phyloP scores from a whole-genome alignment of 148 eudicot species.

The Rhododendron vialii region DNA sequence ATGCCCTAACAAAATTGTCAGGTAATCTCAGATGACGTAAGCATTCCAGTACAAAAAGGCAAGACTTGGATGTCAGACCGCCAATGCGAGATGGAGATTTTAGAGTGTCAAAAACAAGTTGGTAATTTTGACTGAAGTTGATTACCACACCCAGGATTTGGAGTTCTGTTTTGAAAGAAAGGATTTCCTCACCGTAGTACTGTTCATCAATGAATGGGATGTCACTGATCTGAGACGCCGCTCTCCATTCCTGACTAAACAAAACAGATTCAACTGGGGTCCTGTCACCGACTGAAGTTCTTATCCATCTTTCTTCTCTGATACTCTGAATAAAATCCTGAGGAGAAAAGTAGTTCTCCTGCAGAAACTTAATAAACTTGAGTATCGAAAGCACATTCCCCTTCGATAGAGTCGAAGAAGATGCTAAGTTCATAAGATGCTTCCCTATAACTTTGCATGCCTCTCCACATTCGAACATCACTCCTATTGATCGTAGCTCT shows the following conservation, averaged over 20 bases:
- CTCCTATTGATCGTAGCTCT: slow-evolving; percentile 53
- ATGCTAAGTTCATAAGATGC: slow-evolving; percentile 45
- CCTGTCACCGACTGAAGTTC: slow-evolving; percentile 44
- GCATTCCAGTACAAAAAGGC: slow-evolving; percentile 41
- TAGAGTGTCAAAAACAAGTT: slow-evolving; percentile 32
- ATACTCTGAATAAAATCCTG: slow-evolving; percentile 31
- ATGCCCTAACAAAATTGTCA: slow-evolving; percentile 18
- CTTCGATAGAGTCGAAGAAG: slow-evolving; percentile 26
- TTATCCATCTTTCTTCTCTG: slow-evolving; percentile 41
- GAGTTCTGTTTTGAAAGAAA: slow-evolving; percentile 37
- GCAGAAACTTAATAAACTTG: slow-evolving; percentile 39
- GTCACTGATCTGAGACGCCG: slow-evolving; percentile 39
- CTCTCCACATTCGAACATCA: slow-evolving; percentile 40
- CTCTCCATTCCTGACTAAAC: slow-evolving; percentile 35
- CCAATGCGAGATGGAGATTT: slow-evolving; percentile 28
- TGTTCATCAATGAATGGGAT: slow-evolving; percentile 45
- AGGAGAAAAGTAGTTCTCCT: slow-evolving; percentile 33
- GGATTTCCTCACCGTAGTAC: slow-evolving; percentile 39
- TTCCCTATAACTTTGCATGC: slow-evolving; percentile 49
- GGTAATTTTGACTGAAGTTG: slow-evolving; percentile 23
- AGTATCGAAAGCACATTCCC: slow-evolving; percentile 49
- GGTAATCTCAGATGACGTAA: slow-evolving; percentile 19
- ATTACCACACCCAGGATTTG: slow-evolving; percentile 46
- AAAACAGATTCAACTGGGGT: slow-evolving; percentile 44
- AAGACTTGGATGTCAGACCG: slow-evolving; percentile 20